phyloP scores from a whole-genome alignment of 2,329 filamentous ascomycete species.

The Elsinoe batatas region DNA sequence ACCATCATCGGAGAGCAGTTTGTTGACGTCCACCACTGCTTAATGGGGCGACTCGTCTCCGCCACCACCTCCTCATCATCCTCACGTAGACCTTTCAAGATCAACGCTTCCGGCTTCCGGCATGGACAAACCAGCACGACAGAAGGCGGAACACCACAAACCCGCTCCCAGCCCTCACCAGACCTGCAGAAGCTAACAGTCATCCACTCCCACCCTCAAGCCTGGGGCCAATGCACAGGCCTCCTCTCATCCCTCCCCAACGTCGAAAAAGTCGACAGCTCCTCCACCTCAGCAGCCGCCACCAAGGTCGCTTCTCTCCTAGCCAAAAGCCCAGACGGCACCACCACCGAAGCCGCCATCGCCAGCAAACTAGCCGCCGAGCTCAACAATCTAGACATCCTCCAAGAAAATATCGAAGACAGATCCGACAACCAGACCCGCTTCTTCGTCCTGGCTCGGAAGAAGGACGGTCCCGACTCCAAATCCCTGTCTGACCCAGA shows the following conservation, averaged over 20 bases:
- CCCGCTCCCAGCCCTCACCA: conserved; percentile 21
- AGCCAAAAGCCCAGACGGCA: conserved; percentile 33
- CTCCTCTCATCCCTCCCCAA: conserved; percentile 66
- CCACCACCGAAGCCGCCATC: conserved; percentile 60
- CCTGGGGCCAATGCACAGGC: conserved; percentile 76
- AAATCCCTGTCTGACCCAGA: neutral
- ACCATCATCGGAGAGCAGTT: conserved; percentile 76
- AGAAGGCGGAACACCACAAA: conserved; percentile 17
- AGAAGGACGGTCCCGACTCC: neutral
- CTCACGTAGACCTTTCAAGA: conserved; percentile 7
- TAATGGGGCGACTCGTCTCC: conserved; percentile 48
- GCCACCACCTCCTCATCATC: conserved; percentile 6
- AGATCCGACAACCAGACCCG: conserved; percentile 65
- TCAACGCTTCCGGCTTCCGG: conserved; percentile 22
- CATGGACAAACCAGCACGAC: conserved; percentile 46
- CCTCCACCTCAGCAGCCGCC: conserved; percentile 76
- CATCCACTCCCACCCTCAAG: conserved; percentile 89
- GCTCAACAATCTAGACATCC: conserved; percentile 55
- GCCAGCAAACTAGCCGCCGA: conserved; percentile 64
- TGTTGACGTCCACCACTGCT: conserved; percentile 77
- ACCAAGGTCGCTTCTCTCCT: conserved; percentile 52
- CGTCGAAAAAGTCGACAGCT: conserved; percentile 72
- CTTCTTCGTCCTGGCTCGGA: conserved; percentile 56
- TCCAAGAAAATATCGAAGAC: conserved; percentile 64
- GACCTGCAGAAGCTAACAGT: conserved; percentile 57